Evolutionary conservation across 1,284 basidiomycete genomes (phyloP), one percentile per base, ranked within the genome.

Genomic region (Entoloma clypeatum): DNA sequence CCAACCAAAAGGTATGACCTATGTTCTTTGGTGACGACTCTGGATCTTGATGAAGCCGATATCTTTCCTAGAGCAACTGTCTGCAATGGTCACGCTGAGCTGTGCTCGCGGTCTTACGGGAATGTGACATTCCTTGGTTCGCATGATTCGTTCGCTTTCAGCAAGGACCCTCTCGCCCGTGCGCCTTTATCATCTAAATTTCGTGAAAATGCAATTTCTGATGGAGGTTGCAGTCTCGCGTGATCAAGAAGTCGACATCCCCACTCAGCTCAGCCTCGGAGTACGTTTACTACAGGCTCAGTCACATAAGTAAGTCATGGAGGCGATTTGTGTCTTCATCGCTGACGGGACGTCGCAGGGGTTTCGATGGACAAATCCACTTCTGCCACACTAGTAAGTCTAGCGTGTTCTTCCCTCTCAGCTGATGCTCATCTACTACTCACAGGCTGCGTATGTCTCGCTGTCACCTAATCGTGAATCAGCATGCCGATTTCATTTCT

Each of bases 261-360:
- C 73, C 1, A 59, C 65, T 1, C 83, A 86, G 57, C 65, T 90
- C 45, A 63, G 67, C 21, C 74, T 82, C 19, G 88, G 87, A 7
- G 75, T 86, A 22, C 69, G 88, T 8, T 67, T 87, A 41, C 67
- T 91, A 3, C 87, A 91, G 60, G 75, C 80, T 0, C 85, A 89
- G 61, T 67, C 77, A 10, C 86, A 88, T 55, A 65, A 64, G 69
- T 68, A 36, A 19, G 58, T 48, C 5, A n/a, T n/a, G n/a, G n/a
- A n/a, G n/a, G n/a, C n/a, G n/a, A 26, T 14, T 22, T 16, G 5
- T 3, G 17, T 26, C 22, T 10, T 28, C 5, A 24, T 18, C 1
- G 7, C 8, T 27, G n/a, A 18, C 23, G 28, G 14, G 8, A 17
- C 19, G 3, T 2, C 18, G 11, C 9, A 14, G 7, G 2, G 18